These are phyloP conservation scores for Rhodotorula sp. DNA, from an alignment of 1,284 basidiomycete genomes.

Conservation along the genomic window DNA sequence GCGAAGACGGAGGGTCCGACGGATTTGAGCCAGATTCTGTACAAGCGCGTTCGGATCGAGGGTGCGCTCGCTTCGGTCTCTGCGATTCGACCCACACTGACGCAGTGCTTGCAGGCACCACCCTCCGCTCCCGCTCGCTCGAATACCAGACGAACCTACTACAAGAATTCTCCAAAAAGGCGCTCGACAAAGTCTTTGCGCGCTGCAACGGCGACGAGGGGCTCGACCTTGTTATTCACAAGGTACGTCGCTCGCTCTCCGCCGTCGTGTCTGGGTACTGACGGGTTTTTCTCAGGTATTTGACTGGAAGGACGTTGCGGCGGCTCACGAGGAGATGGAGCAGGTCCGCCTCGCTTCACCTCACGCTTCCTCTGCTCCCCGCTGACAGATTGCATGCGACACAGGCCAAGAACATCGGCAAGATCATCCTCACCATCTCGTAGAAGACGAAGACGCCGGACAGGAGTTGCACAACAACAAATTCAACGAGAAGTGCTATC, in stretches of 20 bases:
- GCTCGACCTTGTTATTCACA: constrained; percentile 72
- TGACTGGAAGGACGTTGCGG: constrained; percentile 75
- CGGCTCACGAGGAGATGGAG: constrained; percentile 84
- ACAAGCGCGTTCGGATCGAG: constrained; percentile 83
- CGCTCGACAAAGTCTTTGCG: constrained; percentile 61
- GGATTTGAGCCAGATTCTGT: constrained; percentile 67
- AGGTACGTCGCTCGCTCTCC: constrained; percentile 52
- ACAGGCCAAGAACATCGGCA: constrained; percentile 60
- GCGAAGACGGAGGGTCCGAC: constrained; percentile 59
- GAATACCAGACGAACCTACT: constrained; percentile 80
- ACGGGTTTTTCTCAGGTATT: constrained; percentile 58
- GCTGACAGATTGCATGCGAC: background rate
- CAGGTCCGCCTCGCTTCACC: constrained; percentile 43
- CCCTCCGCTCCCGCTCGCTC: constrained; percentile 71
- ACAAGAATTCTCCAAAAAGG: constrained; percentile 59
- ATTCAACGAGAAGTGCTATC: too few relatives aligned
- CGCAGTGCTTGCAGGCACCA: constrained; percentile 57
- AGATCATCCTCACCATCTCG: constrained; percentile 31
- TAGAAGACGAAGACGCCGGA: background rate
- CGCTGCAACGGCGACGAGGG: constrained; percentile 52
- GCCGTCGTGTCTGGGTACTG: background rate
- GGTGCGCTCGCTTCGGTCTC: constrained; percentile 45
- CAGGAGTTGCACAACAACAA: background rate
- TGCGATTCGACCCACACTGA: background rate
- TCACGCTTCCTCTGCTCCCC: too few relatives aligned